These are phyloP conservation scores for Hyaloperonospora arabidopsidis DNA, from an alignment of 352 stramenopile species.

Conservation along the genomic window DNA sequence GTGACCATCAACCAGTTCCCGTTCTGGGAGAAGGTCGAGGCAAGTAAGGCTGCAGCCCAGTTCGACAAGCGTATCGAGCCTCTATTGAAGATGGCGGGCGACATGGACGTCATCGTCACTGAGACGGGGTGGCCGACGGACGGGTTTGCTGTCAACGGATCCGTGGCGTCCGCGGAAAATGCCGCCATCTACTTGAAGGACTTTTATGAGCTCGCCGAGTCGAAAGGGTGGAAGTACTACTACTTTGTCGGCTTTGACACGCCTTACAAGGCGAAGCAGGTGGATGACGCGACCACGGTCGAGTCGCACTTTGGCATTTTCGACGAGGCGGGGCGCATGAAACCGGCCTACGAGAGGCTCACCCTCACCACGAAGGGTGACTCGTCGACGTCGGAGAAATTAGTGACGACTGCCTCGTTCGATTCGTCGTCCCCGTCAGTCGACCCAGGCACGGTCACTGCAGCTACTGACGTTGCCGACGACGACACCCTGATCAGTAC, in stretches of 20 bases:
- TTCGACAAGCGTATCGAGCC: conserved; percentile 70
- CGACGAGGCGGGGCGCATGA: conserved; percentile 50
- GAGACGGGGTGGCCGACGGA: conserved; percentile 76
- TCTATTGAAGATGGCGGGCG: conserved; percentile 49
- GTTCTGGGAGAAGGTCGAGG: conserved; percentile 70
- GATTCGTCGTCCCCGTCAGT: too few relatives aligned
- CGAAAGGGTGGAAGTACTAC: conserved; percentile 79
- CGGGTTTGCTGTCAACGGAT: conserved; percentile 55
- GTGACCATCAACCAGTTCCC: conserved; percentile 83
- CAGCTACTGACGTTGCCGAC: too few relatives aligned
- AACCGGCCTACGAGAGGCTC: conserved; percentile 48
- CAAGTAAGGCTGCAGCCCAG: conserved; percentile 47
- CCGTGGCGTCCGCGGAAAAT: conserved; percentile 43
- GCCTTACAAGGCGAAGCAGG: conserved; percentile 60
- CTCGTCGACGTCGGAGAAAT: background rate
- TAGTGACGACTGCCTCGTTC: too few relatives aligned
- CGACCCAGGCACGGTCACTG: too few relatives aligned
- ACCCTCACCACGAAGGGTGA: conserved; percentile 40
- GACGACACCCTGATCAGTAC: too few relatives aligned
- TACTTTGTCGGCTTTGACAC: conserved; percentile 84
- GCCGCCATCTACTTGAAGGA: conserved; percentile 66
- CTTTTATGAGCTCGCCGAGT: conserved; percentile 58
- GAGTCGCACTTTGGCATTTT: conserved; percentile 80
- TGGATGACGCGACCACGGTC: conserved; percentile 41
- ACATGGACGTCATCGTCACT: conserved; percentile 75